Base-by-base conservation (phyloP, 78 protist genomes). In the Dictyostelium purpureum region DNA sequence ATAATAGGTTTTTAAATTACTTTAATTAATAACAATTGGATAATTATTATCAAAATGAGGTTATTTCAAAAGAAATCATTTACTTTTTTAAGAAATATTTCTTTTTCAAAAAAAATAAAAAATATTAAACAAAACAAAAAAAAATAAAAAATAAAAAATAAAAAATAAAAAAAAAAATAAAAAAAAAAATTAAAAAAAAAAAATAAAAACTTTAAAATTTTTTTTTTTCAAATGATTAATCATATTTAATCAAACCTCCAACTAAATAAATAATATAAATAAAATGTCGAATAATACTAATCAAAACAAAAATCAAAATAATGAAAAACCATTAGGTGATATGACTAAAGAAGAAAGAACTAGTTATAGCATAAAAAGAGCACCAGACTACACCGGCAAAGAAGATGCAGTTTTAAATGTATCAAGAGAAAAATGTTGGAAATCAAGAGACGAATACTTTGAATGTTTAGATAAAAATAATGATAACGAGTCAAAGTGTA, bases 311-410 rank as follows among this genome's bases (percentile, higher is more conserved):
- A 31, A 61, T 28, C 2, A 54, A 54, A 40, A 57, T 0, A 26
- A 11, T 61, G 69, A 26, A 61, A 74, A 74, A 51, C 80, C 80
- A 28, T 38, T 74, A 12, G 45, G 49, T 33, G 80, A 74, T 19
- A 73, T 85, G 91, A 73, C 91, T 18, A 65, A 63, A 24, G 91
- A 85, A 11, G 91, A 85, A 14, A 70, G 91, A 61, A 85, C 91
- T 18, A 56, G 26, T 28, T 85, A 85, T 59, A 71, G 80, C 28
- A n/a, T 85, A 26, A 16, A 40, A 31, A 37, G 91, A 73, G 91
- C 91, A 73, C 91, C 91, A 6, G 91, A 85, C 40, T 85, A 85
- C 19, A 56, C 40, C 4, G 91, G 91, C 9, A 73, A 76, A 56
- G 82, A 85, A 11, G 59, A 54, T 0, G 40, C 7, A 2, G 78